These are phyloP conservation scores for Phlebopus sp. DNA, from an alignment of 1,284 basidiomycete genomes.

Conservation along the genomic window DNA sequence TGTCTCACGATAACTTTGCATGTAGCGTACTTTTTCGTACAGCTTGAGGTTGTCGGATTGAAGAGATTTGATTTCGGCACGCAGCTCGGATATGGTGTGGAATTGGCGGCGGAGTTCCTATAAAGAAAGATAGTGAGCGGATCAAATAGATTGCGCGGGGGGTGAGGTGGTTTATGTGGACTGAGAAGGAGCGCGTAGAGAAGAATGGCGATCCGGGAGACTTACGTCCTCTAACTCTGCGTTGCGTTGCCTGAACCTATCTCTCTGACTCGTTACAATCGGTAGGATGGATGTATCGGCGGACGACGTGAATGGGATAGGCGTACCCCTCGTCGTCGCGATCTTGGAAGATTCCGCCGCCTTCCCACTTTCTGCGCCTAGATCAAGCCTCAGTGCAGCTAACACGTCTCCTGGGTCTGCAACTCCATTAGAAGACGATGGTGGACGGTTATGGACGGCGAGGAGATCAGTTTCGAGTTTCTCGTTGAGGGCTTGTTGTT, in stretches of 20 bases:
- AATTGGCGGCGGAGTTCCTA: conserved; percentile 93
- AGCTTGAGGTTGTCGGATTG: conserved; percentile 93
- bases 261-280: conserved; percentile 95
- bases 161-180: background rate
- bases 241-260: conserved; percentile 93
- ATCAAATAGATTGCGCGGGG: background rate
- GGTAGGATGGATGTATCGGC: conserved; percentile 91
- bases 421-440: conserved; percentile 24
- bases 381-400: conserved; percentile 66
- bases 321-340: conserved; percentile 45
- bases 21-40: conserved; percentile 96
- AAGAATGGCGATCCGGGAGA: conserved; percentile 1
- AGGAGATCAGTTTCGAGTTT: conserved; percentile 90
- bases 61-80: conserved; percentile 83
- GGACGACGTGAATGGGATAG: conserved; percentile 68
- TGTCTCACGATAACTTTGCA: conserved; percentile 89
- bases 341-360: conserved; percentile 23
- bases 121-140: background rate
- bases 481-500: conserved; percentile 80
- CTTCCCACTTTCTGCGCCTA: conserved; percentile 13
- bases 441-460: conserved; percentile 59
- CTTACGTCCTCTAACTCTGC: conserved; percentile 91
- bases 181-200: background rate
- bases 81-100: conserved; percentile 87
- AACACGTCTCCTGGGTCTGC: conserved; percentile 48